phyloP scores from a whole-genome alignment of 768 basidiomycete species.

The Tephrocybe rancida region DNA sequence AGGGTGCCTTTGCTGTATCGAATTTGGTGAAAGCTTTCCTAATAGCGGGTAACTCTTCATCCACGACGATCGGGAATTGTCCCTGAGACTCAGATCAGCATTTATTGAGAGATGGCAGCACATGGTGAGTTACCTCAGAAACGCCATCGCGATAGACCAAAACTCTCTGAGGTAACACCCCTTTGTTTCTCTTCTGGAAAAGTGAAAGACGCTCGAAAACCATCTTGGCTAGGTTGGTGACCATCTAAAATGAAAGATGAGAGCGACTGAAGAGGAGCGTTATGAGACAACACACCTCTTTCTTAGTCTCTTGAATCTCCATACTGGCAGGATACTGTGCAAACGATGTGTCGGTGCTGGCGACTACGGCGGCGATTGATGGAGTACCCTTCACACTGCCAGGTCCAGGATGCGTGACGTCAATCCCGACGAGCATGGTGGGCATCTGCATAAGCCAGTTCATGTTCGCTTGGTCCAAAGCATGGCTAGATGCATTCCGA shows the following conservation, averaged over 20 bases:
- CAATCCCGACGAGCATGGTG: slow-evolving; percentile 86
- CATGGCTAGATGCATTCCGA: slow-evolving; percentile 36
- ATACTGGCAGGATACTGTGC: slow-evolving; percentile 78
- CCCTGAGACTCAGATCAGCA: slow-evolving; percentile 59
- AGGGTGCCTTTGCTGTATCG: slow-evolving; percentile 37
- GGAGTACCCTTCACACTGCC: slow-evolving; percentile 76
- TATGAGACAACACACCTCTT: slow-evolving; percentile 55
- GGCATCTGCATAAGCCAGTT: slow-evolving; percentile 57
- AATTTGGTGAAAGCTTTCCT: slow-evolving; percentile 58
- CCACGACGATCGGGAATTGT: slow-evolving; percentile 67
- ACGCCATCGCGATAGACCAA: slow-evolving; percentile 83
- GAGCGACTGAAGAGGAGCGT: background rate
- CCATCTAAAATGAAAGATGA: slow-evolving; percentile 57
- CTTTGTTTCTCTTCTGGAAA: slow-evolving; percentile 48
- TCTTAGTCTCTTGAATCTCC: slow-evolving; percentile 69
- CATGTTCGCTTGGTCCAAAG: slow-evolving; percentile 52
- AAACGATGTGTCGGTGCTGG: slow-evolving; percentile 63
- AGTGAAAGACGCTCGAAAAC: slow-evolving; percentile 62
- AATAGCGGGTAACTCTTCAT: slow-evolving; percentile 67
- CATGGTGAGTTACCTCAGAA: slow-evolving; percentile 55
- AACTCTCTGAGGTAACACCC: slow-evolving; percentile 61
- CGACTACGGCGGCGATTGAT: slow-evolving; percentile 86
- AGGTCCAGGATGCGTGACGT: slow-evolving; percentile 80
- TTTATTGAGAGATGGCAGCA: background rate
- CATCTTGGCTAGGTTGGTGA: slow-evolving; percentile 66